phyloP scores from a whole-genome alignment of 2,329 filamentous ascomycete genomes.

The Apiospora rasikravindrae region DNA sequence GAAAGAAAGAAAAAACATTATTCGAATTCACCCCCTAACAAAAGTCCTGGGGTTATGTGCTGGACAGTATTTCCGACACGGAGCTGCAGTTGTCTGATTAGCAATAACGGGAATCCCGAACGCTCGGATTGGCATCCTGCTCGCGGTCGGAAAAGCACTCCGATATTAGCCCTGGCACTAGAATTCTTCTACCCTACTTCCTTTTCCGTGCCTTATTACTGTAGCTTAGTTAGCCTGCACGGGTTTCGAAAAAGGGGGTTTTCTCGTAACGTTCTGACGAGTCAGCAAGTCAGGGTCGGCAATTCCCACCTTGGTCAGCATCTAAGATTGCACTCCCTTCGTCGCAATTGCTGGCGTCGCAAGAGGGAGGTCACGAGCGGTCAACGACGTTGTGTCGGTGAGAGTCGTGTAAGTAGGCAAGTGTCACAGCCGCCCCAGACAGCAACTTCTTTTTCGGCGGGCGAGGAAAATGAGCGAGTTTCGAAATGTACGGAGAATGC shows the following conservation, averaged over 20 bases:
- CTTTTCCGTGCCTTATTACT: conserved; percentile 6
- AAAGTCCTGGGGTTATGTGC: background rate
- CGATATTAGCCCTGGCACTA: conserved; percentile 6
- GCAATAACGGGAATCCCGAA: conserved; percentile 6
- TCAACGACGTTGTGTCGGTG: background rate
- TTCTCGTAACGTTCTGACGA: background rate
- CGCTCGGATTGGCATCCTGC: background rate
- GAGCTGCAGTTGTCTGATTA: background rate
- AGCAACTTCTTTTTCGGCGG: background rate
- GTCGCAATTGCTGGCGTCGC: background rate
- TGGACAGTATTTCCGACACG: background rate
- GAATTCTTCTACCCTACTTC: conserved; percentile 1
- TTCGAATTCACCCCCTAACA: background rate
- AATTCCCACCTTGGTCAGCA: background rate
- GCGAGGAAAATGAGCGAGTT: background rate
- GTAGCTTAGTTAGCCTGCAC: background rate
- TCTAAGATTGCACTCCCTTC: background rate
- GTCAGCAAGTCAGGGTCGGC: conserved; percentile 2
- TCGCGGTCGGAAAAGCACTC: conserved; percentile 3
- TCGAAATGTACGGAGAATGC: background rate
- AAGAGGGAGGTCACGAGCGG: background rate
- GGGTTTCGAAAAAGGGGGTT: background rate
- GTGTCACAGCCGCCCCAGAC: background rate
- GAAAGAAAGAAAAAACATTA: background rate
- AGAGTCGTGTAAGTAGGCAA: background rate